Conservation (phyloP, 257 asterid species). For the Solanum piurae region DNA sequence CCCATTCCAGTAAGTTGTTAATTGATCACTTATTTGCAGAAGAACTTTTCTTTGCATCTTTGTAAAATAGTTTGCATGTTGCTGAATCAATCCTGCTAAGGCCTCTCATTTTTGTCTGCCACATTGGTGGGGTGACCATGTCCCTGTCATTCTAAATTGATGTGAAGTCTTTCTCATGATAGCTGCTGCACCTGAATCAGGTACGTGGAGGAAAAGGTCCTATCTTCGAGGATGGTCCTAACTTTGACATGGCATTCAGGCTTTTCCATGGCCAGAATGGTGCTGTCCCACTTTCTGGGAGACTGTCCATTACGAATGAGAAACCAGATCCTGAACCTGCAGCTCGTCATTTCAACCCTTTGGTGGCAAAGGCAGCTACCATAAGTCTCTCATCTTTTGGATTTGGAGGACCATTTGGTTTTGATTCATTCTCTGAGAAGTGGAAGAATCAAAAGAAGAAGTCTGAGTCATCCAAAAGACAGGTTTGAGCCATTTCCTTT, state of each 20-base stretch:
- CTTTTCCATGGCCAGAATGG: slow-evolving; percentile 95
- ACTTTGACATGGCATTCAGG: slow-evolving; percentile 80
- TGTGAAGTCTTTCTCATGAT: background rate
- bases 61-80: background rate
- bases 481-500: slow-evolving; percentile 24
- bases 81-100: background rate
- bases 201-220: slow-evolving; percentile 64
- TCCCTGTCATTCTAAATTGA: background rate
- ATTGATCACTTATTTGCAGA: background rate
- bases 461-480: slow-evolving; percentile 44
- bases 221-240: slow-evolving; percentile 92
- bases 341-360: slow-evolving; percentile 65
- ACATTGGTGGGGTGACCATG: background rate
- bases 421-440: slow-evolving; percentile 61
- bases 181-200: slow-evolving; percentile 23
- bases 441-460: slow-evolving; percentile 50
- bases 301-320: slow-evolving; percentile 28
- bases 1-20: slow-evolving; percentile 48
- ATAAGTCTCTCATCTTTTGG: slow-evolving; percentile 89
- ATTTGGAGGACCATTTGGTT: slow-evolving; percentile 75
- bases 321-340: slow-evolving; percentile 34
- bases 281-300: slow-evolving; percentile 77
- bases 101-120: background rate
- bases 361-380: slow-evolving; percentile 89
- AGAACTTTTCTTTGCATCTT: background rate